phyloP scores from a whole-genome alignment of 148 eudicot genomes.

The Diospyros lotus region DNA sequence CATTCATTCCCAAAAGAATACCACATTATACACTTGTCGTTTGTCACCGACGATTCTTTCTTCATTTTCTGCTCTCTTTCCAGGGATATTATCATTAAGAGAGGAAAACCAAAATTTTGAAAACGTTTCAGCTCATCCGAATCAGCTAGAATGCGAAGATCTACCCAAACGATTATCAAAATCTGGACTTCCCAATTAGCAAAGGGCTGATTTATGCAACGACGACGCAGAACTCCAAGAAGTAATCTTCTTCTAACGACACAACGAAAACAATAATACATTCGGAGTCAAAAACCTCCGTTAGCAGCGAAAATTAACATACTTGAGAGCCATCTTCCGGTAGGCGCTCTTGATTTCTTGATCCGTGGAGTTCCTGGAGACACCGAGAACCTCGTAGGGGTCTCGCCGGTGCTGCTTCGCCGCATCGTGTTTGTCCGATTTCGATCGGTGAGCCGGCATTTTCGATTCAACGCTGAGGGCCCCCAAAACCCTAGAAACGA shows the following conservation, averaged over 20 bases:
- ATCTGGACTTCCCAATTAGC: not conserved
- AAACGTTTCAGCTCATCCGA: not conserved
- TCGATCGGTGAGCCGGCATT: conserved; percentile 64
- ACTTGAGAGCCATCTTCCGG: conserved; percentile 84
- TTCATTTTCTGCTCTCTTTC: too few species aligned
- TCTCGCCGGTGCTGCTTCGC: conserved; percentile 64
- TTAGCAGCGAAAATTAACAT: conserved; percentile 19
- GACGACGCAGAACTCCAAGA: too few species aligned
- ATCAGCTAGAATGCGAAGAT: not conserved
- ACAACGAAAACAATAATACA: too few species aligned
- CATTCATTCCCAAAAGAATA: too few species aligned
- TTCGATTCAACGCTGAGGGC: not conserved
- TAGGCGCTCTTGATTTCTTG: conserved; percentile 84
- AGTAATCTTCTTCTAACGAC: too few species aligned
- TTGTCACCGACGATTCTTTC: too few species aligned
- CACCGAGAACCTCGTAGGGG: conserved; percentile 88
- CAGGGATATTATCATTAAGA: too few species aligned
- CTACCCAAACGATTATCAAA: not conserved
- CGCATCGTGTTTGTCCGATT: conserved; percentile 44
- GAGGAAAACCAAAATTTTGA: not conserved
- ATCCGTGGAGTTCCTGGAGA: conserved; percentile 62
- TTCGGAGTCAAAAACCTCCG: not conserved
- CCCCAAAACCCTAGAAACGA: conserved; percentile 12
- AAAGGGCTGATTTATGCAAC: not conserved
- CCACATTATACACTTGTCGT: too few species aligned